phyloP scores from a whole-genome alignment of 192 early-diverging fungal genomes.

The Coemansia sp. region DNA sequence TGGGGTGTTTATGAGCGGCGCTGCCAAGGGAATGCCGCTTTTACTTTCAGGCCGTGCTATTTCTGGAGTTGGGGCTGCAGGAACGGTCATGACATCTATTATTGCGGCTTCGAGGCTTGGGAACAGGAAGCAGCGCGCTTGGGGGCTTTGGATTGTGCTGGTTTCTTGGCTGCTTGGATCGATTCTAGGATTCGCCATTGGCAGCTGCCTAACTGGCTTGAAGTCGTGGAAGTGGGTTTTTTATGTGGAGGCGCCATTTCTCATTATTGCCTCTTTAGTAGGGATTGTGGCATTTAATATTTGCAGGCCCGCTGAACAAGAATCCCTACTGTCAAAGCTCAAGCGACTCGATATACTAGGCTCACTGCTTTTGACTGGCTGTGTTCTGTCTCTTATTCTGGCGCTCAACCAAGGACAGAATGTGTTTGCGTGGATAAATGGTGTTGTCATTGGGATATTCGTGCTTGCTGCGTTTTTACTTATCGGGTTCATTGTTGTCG shows the following conservation, averaged over 20 bases:
- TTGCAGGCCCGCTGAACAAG: constrained; percentile 7
- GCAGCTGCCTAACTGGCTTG: constrained; percentile 40
- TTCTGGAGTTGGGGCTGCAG: constrained; percentile 53
- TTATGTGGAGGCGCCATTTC: constrained; percentile 41
- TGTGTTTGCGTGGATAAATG: constrained; percentile 63
- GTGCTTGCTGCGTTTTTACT: constrained; percentile 54
- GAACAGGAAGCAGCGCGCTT: constrained; percentile 23
- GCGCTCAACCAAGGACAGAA: constrained; percentile 63
- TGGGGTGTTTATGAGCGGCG: constrained; percentile 51
- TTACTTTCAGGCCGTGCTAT: constrained; percentile 56
- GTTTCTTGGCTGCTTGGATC: constrained; percentile 46
- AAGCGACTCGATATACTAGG: constrained; percentile 56
- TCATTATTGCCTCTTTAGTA: constrained; percentile 39
- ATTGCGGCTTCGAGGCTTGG: constrained; percentile 53
- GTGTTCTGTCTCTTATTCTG: constrained; percentile 52
- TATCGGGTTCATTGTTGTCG: constrained; percentile 60
- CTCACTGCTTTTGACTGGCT: constrained; percentile 42
- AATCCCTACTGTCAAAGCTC: constrained; percentile 25
- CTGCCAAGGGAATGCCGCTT: constrained; percentile 56
- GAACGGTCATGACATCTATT: constrained; percentile 50
- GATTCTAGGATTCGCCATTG: constrained; percentile 60
- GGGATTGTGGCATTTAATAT: constrained; percentile 35
- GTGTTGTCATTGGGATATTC: constrained; percentile 58
- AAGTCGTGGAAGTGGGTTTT: constrained; percentile 58
- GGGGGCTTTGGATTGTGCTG: constrained; percentile 29